Percentiles rank a stretch among this genome's conserved stretches.
Conservation (phyloP, 495 filamentous ascomycete species). For the Mytilinidion resinicola region DNA sequence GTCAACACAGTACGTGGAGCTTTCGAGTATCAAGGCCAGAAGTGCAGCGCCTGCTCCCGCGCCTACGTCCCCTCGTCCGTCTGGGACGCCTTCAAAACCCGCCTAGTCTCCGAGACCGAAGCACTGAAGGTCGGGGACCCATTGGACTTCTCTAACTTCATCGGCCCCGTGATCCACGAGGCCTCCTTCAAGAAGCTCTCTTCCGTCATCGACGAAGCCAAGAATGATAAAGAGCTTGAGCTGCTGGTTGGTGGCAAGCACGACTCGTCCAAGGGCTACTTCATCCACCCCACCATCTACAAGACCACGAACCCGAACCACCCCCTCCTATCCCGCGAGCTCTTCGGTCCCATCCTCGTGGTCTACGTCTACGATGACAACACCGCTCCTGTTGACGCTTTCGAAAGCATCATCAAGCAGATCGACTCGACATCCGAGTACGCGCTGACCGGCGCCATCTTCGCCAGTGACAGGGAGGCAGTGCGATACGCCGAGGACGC, state of each 20-base stretch:
- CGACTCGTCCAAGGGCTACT: conserved; percentile 57
- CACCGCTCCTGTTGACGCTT: conserved; percentile 28
- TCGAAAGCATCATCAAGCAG: conserved; percentile 31
- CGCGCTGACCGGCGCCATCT: conserved; percentile 39
- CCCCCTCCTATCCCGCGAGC: conserved; percentile 54
- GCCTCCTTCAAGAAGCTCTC: conserved; percentile 36
- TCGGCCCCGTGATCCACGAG: conserved; percentile 42
- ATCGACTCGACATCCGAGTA: conserved; percentile 37
- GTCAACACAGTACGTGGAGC: conserved; percentile 40
- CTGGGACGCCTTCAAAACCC: conserved; percentile 34
- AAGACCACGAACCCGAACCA: conserved; percentile 58
- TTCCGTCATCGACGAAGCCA: conserved; percentile 52
- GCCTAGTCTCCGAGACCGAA: conserved; percentile 32
- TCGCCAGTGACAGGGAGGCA: conserved; percentile 35
- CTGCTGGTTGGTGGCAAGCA: conserved; percentile 54
- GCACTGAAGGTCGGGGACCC: conserved; percentile 37
- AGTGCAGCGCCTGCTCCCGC: conserved; percentile 38
- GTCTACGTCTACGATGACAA: conserved; percentile 55
- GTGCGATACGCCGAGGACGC: conserved; percentile 36
- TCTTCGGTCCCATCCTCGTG: conserved; percentile 59
- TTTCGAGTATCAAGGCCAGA: conserved; percentile 43
- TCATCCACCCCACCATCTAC: conserved; percentile 64
- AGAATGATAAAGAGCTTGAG: conserved; percentile 56
- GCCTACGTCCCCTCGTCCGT: conserved; percentile 36
- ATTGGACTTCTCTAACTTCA: conserved; percentile 36